These are phyloP conservation scores for Dichomitus squalens DNA, from an alignment of 1,284 basidiomycete species.

Conservation along the genomic window DNA sequence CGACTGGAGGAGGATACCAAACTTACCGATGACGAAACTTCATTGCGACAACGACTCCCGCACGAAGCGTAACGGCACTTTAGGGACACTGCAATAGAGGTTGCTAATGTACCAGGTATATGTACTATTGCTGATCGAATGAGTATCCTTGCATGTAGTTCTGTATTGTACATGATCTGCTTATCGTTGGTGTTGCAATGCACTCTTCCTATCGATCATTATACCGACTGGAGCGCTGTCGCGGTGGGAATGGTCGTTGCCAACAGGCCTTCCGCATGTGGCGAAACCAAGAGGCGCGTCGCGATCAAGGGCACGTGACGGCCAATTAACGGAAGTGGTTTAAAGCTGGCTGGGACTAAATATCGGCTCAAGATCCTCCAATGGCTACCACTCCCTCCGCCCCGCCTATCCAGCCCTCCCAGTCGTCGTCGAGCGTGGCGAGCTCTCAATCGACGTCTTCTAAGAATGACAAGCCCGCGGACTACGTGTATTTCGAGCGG, in stretches of 20 bases:
- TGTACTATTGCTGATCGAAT: too few relatives aligned
- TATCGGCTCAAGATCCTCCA: constrained; percentile 16
- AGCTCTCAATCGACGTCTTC: constrained; percentile 29
- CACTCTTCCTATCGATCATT: too few relatives aligned
- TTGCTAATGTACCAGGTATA: too few relatives aligned
- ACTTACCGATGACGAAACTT: background rate
- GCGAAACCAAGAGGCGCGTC: constrained; percentile 6
- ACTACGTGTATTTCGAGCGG: constrained; percentile 97
- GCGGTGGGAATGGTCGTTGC: background rate
- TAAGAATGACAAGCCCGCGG: constrained; percentile 43
- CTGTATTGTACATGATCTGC: too few relatives aligned
- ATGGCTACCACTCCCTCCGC: constrained; percentile 31
- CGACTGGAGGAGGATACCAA: constrained; percentile 2
- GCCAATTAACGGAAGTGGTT: constrained; percentile 18
- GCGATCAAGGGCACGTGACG: constrained; percentile 24
- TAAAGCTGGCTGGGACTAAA: constrained; percentile 21
- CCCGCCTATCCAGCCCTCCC: constrained; percentile 27
- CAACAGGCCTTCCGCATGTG: background rate
- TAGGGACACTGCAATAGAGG: background rate
- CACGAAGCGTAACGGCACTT: background rate
- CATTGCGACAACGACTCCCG: background rate
- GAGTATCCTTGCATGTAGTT: too few relatives aligned
- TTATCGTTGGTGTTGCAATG: too few relatives aligned
- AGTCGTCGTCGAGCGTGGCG: constrained; percentile 33
- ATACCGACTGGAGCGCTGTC: background rate